These are phyloP conservation scores for Lactarius psammicola DNA, from an alignment of 768 basidiomycete species.

Conservation along the genomic window DNA sequence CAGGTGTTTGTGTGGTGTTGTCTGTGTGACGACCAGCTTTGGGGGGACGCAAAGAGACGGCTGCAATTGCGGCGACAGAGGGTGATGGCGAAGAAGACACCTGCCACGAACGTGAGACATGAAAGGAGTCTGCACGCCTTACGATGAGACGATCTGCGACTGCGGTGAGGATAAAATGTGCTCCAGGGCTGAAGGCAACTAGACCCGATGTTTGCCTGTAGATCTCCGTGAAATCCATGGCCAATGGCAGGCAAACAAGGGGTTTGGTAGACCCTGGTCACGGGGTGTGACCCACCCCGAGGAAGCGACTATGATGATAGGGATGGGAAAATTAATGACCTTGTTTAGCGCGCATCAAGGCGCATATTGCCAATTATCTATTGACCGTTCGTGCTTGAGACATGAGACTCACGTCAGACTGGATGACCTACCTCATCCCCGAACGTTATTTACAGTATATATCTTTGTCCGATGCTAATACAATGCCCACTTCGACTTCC, in stretches of 20 bases:
- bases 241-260: neutral
- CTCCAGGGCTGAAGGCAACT: slow-evolving; percentile 81
- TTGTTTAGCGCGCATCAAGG: neutral
- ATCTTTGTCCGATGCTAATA: neutral
- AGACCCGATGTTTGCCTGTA: slow-evolving; percentile 70
- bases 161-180: slow-evolving; percentile 82
- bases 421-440: slow-evolving; percentile 14
- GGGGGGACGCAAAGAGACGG: slow-evolving; percentile 35
- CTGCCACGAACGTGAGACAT: slow-evolving; percentile 79
- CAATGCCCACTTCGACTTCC: neutral
- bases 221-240: slow-evolving; percentile 85
- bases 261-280: neutral
- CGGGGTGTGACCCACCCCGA: neutral
- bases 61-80: slow-evolving; percentile 43
- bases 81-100: slow-evolving; percentile 55
- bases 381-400: neutral
- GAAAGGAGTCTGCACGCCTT: slow-evolving; percentile 79
- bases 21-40: slow-evolving; percentile 35
- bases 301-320: neutral
- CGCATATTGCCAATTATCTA: neutral
- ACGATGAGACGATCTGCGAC: slow-evolving; percentile 78
- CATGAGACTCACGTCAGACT: slow-evolving; percentile 14
- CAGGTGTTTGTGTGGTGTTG: slow-evolving; percentile 35
- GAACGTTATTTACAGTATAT: neutral
- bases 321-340: neutral